These are phyloP conservation scores for Ophiostoma sp. DNA, from an alignment of 2,329 filamentous ascomycete genomes.

Conservation along the genomic window DNA sequence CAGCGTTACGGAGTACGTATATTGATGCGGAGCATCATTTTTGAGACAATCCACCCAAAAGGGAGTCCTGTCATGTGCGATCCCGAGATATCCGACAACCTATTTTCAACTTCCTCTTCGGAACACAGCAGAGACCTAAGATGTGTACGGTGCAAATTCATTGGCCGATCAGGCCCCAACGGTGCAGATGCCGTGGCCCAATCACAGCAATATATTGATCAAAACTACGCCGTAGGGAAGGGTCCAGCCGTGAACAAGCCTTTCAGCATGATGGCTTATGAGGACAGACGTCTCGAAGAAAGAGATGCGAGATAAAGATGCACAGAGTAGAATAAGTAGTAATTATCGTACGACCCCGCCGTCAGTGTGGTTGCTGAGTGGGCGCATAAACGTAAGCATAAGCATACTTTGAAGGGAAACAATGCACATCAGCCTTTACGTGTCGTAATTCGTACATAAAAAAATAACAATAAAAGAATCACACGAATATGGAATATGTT, in stretches of 20 bases:
- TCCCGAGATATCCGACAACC: slow-evolving; percentile 3
- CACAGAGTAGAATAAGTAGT: not conserved
- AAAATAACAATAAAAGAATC: too few species aligned
- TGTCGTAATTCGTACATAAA: too few species aligned
- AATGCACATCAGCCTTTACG: too few species aligned
- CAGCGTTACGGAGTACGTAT: too few species aligned
- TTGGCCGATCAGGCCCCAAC: not conserved
- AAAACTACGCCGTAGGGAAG: not conserved
- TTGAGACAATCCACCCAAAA: not conserved
- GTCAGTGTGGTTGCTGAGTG: not conserved
- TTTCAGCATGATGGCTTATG: not conserved
- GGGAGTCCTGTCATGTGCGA: not conserved
- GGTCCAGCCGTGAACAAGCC: not conserved
- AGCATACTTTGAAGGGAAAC: too few species aligned
- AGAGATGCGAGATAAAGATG: not conserved
- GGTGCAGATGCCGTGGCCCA: slow-evolving; percentile 5
- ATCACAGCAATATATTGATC: not conserved
- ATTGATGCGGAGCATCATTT: too few species aligned
- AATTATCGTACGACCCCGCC: not conserved
- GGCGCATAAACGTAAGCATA: not conserved
- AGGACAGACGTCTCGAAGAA: not conserved
- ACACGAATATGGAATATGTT: too few species aligned
- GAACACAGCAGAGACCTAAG: too few species aligned
- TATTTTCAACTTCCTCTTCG: too few species aligned
- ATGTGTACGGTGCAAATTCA: not conserved